A percentile compares a stretch with the other conserved stretches of the same genome.
Conservation (phyloP, 2,329 filamentous ascomycete genomes). For the Phyllosticta paracitricarpa region DNA sequence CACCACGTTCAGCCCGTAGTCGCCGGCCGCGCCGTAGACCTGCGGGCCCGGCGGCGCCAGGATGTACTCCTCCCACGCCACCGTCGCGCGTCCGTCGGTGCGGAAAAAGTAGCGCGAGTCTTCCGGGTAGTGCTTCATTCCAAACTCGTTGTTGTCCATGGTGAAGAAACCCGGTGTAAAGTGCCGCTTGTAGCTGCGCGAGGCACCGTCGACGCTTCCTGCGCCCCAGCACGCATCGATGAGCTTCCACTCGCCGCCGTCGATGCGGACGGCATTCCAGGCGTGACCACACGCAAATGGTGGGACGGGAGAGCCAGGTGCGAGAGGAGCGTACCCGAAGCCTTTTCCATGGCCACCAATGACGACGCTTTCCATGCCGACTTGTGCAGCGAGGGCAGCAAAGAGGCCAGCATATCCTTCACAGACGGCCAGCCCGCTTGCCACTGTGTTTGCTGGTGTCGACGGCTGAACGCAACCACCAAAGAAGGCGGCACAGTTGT, state of each 20-base stretch:
- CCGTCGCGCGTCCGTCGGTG: constrained; percentile 51
- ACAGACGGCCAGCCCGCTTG: constrained; percentile 75
- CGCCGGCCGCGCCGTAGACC: constrained; percentile 35
- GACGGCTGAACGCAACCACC: constrained; percentile 55
- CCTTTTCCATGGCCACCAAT: constrained; percentile 80
- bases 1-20: constrained; percentile 43
- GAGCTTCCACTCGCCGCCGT: constrained; percentile 82
- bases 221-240: constrained; percentile 92
- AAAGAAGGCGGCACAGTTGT: constrained; percentile 75
- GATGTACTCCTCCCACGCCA: constrained; percentile 76
- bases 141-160: constrained; percentile 69
- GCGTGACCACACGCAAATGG: constrained; percentile 60
- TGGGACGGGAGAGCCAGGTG: constrained; percentile 56
- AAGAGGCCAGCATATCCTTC: constrained; percentile 84
- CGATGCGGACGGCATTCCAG: constrained; percentile 88
- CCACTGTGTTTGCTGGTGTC: constrained; percentile 63
- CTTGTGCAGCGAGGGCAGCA: constrained; percentile 63
- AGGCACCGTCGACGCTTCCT: constrained; percentile 50
- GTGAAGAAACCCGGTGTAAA: constrained; percentile 57
- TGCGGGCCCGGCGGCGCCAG: constrained; percentile 42
- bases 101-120: constrained; percentile 63
- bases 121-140: constrained; percentile 65
- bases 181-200: constrained; percentile 51
- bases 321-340: constrained; percentile 56
- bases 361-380: constrained; percentile 68